A percentile compares a stretch with the other conserved stretches of the same genome.
Conservation (phyloP, 2,329 filamentous ascomycete genomes). For the Diaporthe eres region DNA sequence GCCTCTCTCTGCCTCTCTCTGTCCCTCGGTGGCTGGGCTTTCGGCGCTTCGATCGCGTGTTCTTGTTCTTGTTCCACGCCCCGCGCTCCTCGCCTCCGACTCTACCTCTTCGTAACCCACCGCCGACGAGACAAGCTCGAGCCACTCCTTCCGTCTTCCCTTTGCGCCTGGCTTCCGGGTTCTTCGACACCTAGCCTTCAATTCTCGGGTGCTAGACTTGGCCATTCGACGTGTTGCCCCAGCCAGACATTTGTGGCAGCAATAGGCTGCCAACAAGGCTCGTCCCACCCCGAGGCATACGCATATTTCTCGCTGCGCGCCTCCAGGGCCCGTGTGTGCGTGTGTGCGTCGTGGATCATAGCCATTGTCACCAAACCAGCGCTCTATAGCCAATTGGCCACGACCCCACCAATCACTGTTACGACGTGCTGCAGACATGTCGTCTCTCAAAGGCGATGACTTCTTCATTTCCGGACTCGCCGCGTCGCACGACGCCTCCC, state of each 20-base stretch:
- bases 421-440: conserved; percentile 28
- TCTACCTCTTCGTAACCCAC: conserved; percentile 4
- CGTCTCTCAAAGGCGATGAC: conserved; percentile 39
- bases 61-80: conserved; percentile 27
- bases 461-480: conserved; percentile 40
- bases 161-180: conserved; percentile 8
- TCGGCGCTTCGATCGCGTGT: conserved; percentile 31
- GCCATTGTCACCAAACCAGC: background rate
- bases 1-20: conserved; percentile 27
- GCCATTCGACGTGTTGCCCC: background rate
- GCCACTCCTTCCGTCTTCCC: conserved; percentile 36
- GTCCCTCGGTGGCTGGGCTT: conserved; percentile 29
- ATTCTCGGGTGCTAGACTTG: background rate
- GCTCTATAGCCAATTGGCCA: background rate
- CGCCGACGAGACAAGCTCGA: conserved; percentile 40
- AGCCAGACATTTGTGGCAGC: conserved; percentile 25
- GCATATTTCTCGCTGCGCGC: background rate
- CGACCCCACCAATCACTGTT: background rate
- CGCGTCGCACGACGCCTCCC: conserved; percentile 70
- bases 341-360: background rate
- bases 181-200: background rate
- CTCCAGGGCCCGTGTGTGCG: background rate
- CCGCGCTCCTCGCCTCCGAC: conserved; percentile 1
- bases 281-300: conserved; percentile 10
- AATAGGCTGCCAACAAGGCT: conserved; percentile 27